Percentiles rank a stretch among this genome's conserved stretches.
Conservation (phyloP, 108 stramenopile species). For the Heterococcus sp. region DNA sequence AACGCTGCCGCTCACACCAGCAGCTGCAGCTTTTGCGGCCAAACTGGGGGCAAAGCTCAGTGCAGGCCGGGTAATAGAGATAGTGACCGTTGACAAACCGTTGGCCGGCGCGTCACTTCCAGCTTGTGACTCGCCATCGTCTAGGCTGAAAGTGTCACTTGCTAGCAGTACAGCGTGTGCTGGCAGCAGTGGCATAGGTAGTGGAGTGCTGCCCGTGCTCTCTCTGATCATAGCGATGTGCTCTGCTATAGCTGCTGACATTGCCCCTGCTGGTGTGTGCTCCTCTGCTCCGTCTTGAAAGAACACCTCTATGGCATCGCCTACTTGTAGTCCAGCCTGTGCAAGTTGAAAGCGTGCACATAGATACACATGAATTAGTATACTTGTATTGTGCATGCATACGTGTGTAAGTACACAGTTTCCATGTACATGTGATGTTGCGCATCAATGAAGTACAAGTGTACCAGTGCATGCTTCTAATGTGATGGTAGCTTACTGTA, state of each 20-base stretch:
- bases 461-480: too few relatives aligned
- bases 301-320: constrained; percentile 35
- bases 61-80: constrained; percentile 25
- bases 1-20: not conserved
- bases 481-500: too few relatives aligned
- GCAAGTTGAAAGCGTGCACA: not conserved
- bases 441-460: too few relatives aligned
- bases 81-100: constrained; percentile 5
- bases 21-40: not conserved
- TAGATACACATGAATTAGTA: constrained; percentile 35
- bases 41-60: not conserved
- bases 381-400: constrained; percentile 84
- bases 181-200: constrained; percentile 15
- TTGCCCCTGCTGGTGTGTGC: too few relatives aligned
- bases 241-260: constrained; percentile 5
- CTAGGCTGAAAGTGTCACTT: constrained; percentile 8
- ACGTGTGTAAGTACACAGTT: constrained; percentile 72
- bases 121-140: too few relatives aligned
- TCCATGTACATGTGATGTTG: constrained; percentile 85
- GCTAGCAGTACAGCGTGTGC: constrained; percentile 16
- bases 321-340: constrained; percentile 29
- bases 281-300: constrained; percentile 12
- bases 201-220: constrained; percentile 10
- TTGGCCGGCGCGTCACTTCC: not conserved
- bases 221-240: constrained; percentile 15